Base-by-base conservation (phyloP, 2,329 filamentous ascomycete species). In the Parascedosporium putredinis region DNA sequence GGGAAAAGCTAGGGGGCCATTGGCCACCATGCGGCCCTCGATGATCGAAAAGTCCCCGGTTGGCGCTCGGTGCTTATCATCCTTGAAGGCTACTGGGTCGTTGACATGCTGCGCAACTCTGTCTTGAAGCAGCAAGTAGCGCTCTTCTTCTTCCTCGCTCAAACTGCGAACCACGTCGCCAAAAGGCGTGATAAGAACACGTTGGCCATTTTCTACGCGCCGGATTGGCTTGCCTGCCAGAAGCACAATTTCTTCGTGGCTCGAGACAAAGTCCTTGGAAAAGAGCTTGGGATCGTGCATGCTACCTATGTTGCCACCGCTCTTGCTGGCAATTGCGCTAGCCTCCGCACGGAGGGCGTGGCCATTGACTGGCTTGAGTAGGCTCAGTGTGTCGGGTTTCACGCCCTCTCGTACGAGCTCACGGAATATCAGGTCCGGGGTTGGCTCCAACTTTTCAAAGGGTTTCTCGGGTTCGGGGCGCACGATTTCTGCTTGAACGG, bases 91-190 rank as follows among this genome's bases (percentile, higher is more conserved):
- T 3, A 76, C 74, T 0, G 79, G 78, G 47, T 71, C 72, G 44
- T 70, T 66, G 12, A 73, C 71, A 33, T 69, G 67, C 7, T 63
- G 60, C 2, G 75, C 73, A 42, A 87, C 67, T 5, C 67, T 67
- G 45, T 73, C 69, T 62, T 91, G 87, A 4, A 91, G 73, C 47
- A 79, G 72, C 9, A 91, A 68, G 55, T 85, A 90, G 4, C 76
- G 75, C 29, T 82, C 72, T 59, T 90, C 86, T 54, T 90, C 81
- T 38, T 83, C 78, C 3, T 74, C 67, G 1, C 74, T 81, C 49
- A 93, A 66, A 51, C 85, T 83, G 55, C 83, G 81, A n/a, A 91
- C 72, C 60, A 84, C 86, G 54, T 87, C 82, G 9, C 86, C 86
- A 53, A 84, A 81, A 0, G 86, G 84, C 0, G 86, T 89, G 48